Evolutionary conservation across 2,329 filamentous ascomycete genomes (phyloP), one percentile per base, ranked within the genome.

Genomic region (Phyllosticta paracitricarpa): DNA sequence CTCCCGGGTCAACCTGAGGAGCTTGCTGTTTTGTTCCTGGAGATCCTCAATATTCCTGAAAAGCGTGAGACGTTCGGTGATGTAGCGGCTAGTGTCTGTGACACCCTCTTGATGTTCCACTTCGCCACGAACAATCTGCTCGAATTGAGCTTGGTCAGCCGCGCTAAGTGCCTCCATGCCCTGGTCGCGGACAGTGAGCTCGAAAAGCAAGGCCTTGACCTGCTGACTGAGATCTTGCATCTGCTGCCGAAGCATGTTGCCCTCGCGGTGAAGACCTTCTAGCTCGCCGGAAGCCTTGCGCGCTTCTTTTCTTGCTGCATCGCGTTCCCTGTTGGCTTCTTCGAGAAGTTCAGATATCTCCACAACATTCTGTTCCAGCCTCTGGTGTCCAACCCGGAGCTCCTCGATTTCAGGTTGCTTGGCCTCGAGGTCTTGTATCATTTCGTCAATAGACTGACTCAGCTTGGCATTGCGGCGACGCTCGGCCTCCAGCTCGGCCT

Each of bases 401-500:
- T 97, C 92, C 64, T 96, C 87, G 30, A 97, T 84, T 69, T 97
- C 91, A 0, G 94, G 94, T 26, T 88, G 86, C 72, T 89, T 92
- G 25, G 87, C 87, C 72, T 99, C 92, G 48, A 97, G 77, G 62
- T 92, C 88, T 48, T 86, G 82, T 62, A 97, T 84, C 78, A 97
- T 89, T 63, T 94, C 89, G 65, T 97, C 90, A 54, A 97, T 79
- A 54, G 93, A 85, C 48, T 85, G 82, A 19, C 84, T 83, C 10
- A 97, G 83, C 69, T 90, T 85, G 65, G 89, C 84, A 67, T 84
- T 91, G 24, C 86, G 84, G 62, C 89, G 83, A 70, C 87, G 86
- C 72, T 96, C 89, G 2, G 81, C 83, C 3, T 86, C 85, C 35
- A 97, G 80, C 67, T 89, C 83, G 61, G 84, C 80, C 79, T 94